A percentile compares a stretch with the other conserved stretches of the same genome.
phyloP scores from a whole-genome alignment of 2,329 filamentous ascomycete species.

The Xylaria sp. region DNA sequence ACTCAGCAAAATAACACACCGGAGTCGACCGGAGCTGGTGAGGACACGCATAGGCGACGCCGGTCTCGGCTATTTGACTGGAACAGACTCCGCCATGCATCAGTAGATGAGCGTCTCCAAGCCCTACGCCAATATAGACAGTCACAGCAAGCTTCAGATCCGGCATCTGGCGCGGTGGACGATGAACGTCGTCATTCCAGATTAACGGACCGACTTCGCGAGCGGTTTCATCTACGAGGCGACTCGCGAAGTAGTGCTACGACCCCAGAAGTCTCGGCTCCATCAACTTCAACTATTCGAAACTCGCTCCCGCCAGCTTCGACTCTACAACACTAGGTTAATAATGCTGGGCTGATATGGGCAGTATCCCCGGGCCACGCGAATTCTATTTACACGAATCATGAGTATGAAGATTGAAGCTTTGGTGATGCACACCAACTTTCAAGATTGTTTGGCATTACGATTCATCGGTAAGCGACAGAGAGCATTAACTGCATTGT shows the following conservation, averaged over 20 bases:
- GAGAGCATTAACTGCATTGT: slow-evolving; percentile 25
- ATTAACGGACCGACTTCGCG: slow-evolving; percentile 62
- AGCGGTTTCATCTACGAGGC: slow-evolving; percentile 65
- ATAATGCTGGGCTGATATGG: neutral
- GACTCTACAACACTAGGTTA: slow-evolving; percentile 24
- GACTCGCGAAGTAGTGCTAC: slow-evolving; percentile 61
- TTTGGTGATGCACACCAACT: neutral
- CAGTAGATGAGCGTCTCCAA: slow-evolving; percentile 71
- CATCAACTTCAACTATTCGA: slow-evolving; percentile 16
- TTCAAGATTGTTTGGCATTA: slow-evolving; percentile 24
- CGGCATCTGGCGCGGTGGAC: slow-evolving; percentile 50
- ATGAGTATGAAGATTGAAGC: slow-evolving; percentile 1
- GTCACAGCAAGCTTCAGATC: slow-evolving; percentile 51
- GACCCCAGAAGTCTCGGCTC: slow-evolving; percentile 33
- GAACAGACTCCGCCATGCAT: slow-evolving; percentile 67
- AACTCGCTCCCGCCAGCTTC: slow-evolving; percentile 23
- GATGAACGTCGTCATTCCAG: slow-evolving; percentile 56
- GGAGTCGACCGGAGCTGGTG: slow-evolving; percentile 46
- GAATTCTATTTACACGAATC: slow-evolving; percentile 15
- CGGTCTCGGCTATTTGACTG: slow-evolving; percentile 67
- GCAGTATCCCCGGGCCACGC: neutral
- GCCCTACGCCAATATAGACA: slow-evolving; percentile 63
- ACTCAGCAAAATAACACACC: slow-evolving; percentile 49
- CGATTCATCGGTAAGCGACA: neutral
- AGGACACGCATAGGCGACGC: slow-evolving; percentile 55